Base-by-base conservation (phyloP, 306 rosid species). In the Sicyos edulis region DNA sequence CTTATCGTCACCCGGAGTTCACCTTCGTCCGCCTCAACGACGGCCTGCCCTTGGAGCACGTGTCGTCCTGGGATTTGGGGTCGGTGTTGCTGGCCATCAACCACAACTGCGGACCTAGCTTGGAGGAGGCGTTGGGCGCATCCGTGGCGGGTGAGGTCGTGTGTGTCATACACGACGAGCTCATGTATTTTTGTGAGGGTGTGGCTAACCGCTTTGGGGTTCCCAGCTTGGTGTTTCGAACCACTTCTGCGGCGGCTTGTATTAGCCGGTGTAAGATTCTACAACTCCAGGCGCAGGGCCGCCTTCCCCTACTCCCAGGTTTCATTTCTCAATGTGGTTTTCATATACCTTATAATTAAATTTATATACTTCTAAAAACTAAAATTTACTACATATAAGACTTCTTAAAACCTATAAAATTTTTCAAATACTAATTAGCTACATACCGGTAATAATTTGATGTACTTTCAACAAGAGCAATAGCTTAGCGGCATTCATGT, bases 141-240 rank as follows among this genome's bases (percentile, higher is more conserved):
- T 26, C 29, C 29, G 29, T 26, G 29, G 29, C 37, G 21, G 22
- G 49, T 61, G 47, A 13, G 34, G 21, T 77, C 29, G 76, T 81
- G 52, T 88, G 88, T 34, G 71, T 88, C 13, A 79, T 88, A 52
- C 78, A 83, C 10, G 90, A 85, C 67, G 75, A 79, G 45, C 0
- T 73, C 5, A 78, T 64, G 70, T 51, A 74, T 53, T 85, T 80
- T 78, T 19, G 84, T 60, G 84, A 74, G 56, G 73, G 11, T 1
- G 81, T 85, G 54, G 84, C 90, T 0, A 54, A 67, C 20, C 76
- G 10, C 55, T 37, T 85, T 20, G 55, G 37, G 55, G 1, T 67
- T 13, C 40, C 55, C 10, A 67, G 72, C 8, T 0, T 67, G 37
- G 72, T 67, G 54, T 4, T 67, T 12, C 72, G 72, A 4, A 67